Evolutionary conservation across 106 monocot species (phyloP).

Genomic region (Allium fistulosum): DNA sequence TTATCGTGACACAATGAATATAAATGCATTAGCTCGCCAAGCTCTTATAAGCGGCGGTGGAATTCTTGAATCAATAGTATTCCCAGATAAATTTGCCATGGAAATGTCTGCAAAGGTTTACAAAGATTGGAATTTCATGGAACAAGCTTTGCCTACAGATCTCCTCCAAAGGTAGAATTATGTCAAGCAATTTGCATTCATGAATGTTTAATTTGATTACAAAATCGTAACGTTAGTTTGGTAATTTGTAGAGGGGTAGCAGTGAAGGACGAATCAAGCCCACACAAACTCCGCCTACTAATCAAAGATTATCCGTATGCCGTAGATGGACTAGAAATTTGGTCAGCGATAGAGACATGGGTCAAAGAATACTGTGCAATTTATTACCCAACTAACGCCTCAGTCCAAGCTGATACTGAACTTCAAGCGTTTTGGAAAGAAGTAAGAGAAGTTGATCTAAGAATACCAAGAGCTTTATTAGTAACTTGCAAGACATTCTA

Average conservation of each 20-base stretch:
- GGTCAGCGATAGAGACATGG: slow-evolving; percentile 79
- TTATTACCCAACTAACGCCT: slow-evolving; percentile 49
- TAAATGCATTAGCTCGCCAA: slow-evolving; percentile 85
- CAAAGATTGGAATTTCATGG: slow-evolving; percentile 64
- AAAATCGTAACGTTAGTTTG: no score
- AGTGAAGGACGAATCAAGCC: slow-evolving; percentile 21
- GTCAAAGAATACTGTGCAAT: slow-evolving; percentile 46
- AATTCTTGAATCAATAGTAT: slow-evolving; percentile 47
- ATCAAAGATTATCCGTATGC: slow-evolving; percentile 65
- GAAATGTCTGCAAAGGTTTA: slow-evolving; percentile 44
- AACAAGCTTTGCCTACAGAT: slow-evolving; percentile 64
- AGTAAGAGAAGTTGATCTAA: slow-evolving; percentile 45
- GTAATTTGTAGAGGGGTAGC: slow-evolving; percentile 44
- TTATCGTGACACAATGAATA: slow-evolving; percentile 85
- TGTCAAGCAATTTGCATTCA: no score
- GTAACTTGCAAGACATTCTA: no score
- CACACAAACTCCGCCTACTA: slow-evolving; percentile 33
- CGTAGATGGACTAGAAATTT: slow-evolving; percentile 65
- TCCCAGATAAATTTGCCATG: slow-evolving; percentile 42
- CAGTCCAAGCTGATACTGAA: slow-evolving; percentile 13
- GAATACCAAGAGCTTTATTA: no score
- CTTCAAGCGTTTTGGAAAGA: slow-evolving; percentile 79
- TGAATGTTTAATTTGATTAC: no score
- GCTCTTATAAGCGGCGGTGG: slow-evolving; percentile 70
- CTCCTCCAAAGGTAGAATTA: slow-evolving; percentile 62